Conservation (phyloP, 2,329 filamentous ascomycete genomes). For the Diplodia corticola region DNA sequence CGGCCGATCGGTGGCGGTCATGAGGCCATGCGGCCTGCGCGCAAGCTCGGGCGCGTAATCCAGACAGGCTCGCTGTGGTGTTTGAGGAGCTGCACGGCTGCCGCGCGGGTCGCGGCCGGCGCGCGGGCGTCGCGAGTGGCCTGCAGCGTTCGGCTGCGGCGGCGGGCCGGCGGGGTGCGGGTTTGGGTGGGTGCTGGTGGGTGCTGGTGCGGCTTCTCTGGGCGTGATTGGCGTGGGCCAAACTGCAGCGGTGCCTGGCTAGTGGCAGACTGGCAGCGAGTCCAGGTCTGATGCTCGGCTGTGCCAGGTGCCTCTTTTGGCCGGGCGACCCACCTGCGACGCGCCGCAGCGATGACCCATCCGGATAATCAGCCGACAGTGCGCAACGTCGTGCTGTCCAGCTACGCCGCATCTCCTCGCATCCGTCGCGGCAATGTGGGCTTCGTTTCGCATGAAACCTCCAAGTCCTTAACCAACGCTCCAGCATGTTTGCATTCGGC, state of each 20-base stretch:
- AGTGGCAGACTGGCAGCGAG: not conserved
- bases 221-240: not conserved
- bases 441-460: slow-evolving; percentile 20
- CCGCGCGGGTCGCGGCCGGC: not conserved
- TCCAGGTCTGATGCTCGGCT: not conserved
- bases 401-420: slow-evolving; percentile 13
- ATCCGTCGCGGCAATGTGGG: slow-evolving; percentile 16
- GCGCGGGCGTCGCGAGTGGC: not conserved
- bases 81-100: not conserved
- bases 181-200: not conserved
- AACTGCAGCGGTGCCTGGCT: not conserved
- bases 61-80: not conserved
- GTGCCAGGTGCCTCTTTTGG: not conserved
- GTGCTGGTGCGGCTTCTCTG: not conserved
- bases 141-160: not conserved
- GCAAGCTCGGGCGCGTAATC: not conserved
- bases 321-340: not conserved
- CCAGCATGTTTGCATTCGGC: slow-evolving; percentile 37
- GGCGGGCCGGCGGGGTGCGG: not conserved
- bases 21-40: not conserved
- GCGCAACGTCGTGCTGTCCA: slow-evolving; percentile 10
- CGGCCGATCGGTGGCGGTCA: not conserved
- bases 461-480: slow-evolving; percentile 3
- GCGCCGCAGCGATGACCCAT: not conserved
- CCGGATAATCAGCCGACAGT: slow-evolving; percentile 17